A percentile compares a stretch with the other conserved stretches of the same genome.
These are phyloP conservation scores for Quercus tomentella DNA, from an alignment of 331 rosid genomes.

Conservation along the genomic window DNA sequence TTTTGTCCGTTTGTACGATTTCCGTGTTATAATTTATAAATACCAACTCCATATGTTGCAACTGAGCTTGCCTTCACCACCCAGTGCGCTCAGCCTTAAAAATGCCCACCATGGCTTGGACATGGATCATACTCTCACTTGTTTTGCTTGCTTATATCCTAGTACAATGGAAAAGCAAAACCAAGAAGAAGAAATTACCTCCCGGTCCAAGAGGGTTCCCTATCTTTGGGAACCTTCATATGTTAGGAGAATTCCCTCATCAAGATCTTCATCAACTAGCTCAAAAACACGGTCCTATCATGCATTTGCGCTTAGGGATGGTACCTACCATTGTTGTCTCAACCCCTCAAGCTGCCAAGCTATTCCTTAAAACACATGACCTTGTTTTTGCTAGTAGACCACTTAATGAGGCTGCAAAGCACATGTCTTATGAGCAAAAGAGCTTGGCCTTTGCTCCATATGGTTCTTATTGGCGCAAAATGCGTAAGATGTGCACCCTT, in stretches of 20 bases:
- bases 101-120: slow-evolving; percentile 6
- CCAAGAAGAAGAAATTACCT: slow-evolving; percentile 33
- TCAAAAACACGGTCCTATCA: slow-evolving; percentile 50
- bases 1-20: no score
- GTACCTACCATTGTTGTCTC: slow-evolving; percentile 55
- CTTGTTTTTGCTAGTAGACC: slow-evolving; percentile 62
- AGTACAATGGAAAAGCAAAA: slow-evolving; percentile 14
- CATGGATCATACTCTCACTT: slow-evolving; percentile 19
- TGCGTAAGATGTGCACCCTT: slow-evolving; percentile 60
- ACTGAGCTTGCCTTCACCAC: no score
- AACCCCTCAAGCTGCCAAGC: slow-evolving; percentile 58
- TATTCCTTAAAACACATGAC: slow-evolving; percentile 62
- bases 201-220: slow-evolving; percentile 72
- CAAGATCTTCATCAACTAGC: slow-evolving; percentile 34
- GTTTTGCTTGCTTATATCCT: slow-evolving; percentile 22
- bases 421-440: slow-evolving; percentile 38
- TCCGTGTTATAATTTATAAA: background rate
- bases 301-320: slow-evolving; percentile 45
- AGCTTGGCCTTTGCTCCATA: slow-evolving; percentile 27
- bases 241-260: slow-evolving; percentile 41
- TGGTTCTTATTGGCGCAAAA: slow-evolving; percentile 61
- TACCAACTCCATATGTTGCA: background rate
- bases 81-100: background rate
- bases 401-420: slow-evolving; percentile 21
- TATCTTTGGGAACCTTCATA: slow-evolving; percentile 48